Base-by-base conservation (phyloP, 1,284 basidiomycete species). In the Rhodotorula sp. region DNA sequence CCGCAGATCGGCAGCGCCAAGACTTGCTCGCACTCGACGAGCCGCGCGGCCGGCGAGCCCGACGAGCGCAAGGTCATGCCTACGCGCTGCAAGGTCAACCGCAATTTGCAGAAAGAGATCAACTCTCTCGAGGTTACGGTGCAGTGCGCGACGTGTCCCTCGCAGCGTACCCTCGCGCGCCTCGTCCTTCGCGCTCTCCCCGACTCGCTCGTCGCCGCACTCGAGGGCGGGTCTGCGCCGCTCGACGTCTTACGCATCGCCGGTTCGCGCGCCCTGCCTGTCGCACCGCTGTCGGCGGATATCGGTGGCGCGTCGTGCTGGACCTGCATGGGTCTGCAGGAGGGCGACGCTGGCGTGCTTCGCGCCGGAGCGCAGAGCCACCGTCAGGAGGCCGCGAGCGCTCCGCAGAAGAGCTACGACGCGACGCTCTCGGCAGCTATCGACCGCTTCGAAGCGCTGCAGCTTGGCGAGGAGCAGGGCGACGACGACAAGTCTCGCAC, bases 351-450 rank as follows among this genome's bases (percentile, higher is more conserved):
- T 4, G 62, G 62, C 25, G 45, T 48, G 45, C 19, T 48, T 1
- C 17, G 17, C 1, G 53, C 54, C 3, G 53, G 25, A 21, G 62
- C n/a, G n/a, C 61, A 45, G n/a, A 48, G 34, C 9, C 1, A 55
- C 17, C 45, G 17, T 16, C 54, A 21, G 50, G 52, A 21, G 42
- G 34, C 50, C 13, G 7, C 4, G 27, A 17, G 19, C 23, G 14
- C 34, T 19, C 25, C 16, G 41, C 48, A 14, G 41, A 17, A n/a
- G 12, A 13, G 48, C 44, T 70, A 70, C 45, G 41, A 61, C 0
- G 65, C 57, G 25, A 67, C 69, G 14, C 25, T 70, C 21, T 54
- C 52, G 14, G 64, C 65, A 1, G 64, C 69, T 7, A 53, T 71
- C 41, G 65, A 67, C 42, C 53, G 46, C 19, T 45, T 71, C 21